A percentile compares a stretch with the other conserved stretches of the same genome.
These are phyloP conservation scores for Aspergillus proliferans DNA, from an alignment of 2,329 filamentous ascomycete species.

Conservation along the genomic window DNA sequence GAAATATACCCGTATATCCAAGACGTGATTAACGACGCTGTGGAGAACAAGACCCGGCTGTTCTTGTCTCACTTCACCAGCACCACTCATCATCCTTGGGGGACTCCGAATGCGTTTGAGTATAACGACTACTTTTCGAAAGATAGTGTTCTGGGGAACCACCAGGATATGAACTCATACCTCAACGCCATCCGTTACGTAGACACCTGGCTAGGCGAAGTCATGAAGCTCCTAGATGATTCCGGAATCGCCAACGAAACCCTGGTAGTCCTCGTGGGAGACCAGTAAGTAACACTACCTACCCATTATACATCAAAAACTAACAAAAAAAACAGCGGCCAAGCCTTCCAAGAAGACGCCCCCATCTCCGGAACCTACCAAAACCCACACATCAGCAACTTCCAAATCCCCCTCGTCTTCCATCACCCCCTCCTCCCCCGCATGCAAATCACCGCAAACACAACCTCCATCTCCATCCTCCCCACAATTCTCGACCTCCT, in stretches of 20 bases:
- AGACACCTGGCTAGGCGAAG: conserved; percentile 21
- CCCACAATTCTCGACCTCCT: conserved; percentile 44
- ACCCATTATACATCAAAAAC: not conserved
- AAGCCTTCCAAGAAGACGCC: conserved; percentile 39
- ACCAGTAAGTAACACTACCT: conserved; percentile 14
- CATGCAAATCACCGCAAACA: conserved; percentile 35
- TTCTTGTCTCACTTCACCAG: conserved; percentile 29
- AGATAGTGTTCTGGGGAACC: conserved; percentile 15
- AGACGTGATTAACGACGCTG: conserved; percentile 30
- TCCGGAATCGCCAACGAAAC: conserved; percentile 24
- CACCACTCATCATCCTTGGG: conserved; percentile 40
- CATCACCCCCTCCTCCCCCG: conserved; percentile 40
- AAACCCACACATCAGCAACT: conserved; percentile 41
- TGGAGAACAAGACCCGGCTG: conserved; percentile 19
- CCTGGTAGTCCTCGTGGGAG: conserved; percentile 23
- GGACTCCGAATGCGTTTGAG: conserved; percentile 25
- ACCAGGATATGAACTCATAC: conserved; percentile 20
- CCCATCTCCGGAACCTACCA: conserved; percentile 36
- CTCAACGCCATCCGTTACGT: conserved; percentile 23
- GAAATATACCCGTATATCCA: conserved; percentile 33
- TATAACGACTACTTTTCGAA: conserved; percentile 20
- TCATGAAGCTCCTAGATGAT: conserved; percentile 22
- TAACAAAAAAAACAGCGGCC: conserved; percentile 23
- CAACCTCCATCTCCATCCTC: conserved; percentile 39
- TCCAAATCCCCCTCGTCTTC: conserved; percentile 41